Percentiles rank a stretch among this genome's conserved stretches.
Conservation (phyloP, 2,329 filamentous ascomycete species). For the Apiospora sp. region DNA sequence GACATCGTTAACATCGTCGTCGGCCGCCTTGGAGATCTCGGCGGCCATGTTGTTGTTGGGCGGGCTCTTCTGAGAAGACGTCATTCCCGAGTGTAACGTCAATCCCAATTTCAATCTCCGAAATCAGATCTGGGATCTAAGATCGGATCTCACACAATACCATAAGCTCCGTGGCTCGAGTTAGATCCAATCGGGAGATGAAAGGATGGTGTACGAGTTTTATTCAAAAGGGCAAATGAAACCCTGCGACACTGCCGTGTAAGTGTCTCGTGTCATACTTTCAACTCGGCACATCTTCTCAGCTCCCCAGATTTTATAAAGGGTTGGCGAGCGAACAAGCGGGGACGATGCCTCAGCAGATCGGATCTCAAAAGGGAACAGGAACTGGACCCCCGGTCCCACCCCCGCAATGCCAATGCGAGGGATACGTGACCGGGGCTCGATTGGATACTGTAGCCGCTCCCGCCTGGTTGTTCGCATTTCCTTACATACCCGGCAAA, state of each 20-base stretch:
- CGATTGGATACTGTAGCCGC: background rate
- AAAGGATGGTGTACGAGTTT: background rate
- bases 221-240: background rate
- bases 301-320: background rate
- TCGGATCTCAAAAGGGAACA: background rate
- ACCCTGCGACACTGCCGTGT: too few species aligned
- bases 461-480: too few species aligned
- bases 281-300: background rate
- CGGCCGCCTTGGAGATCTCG: background rate
- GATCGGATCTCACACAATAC: background rate
- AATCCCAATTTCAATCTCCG: background rate
- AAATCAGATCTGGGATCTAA: background rate
- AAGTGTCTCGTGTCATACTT: background rate
- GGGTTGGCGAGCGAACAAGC: background rate
- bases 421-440: background rate
- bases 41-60: background rate
- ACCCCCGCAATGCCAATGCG: constrained; percentile 3
- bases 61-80: background rate
- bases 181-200: background rate
- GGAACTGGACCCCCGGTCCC: background rate
- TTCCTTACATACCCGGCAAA: background rate
- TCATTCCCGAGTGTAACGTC: background rate
- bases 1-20: background rate
- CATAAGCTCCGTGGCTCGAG: background rate
- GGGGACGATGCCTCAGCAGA: background rate